phyloP scores from a whole-genome alignment of 768 basidiomycete species.

The Boletus pseudopeckii region DNA sequence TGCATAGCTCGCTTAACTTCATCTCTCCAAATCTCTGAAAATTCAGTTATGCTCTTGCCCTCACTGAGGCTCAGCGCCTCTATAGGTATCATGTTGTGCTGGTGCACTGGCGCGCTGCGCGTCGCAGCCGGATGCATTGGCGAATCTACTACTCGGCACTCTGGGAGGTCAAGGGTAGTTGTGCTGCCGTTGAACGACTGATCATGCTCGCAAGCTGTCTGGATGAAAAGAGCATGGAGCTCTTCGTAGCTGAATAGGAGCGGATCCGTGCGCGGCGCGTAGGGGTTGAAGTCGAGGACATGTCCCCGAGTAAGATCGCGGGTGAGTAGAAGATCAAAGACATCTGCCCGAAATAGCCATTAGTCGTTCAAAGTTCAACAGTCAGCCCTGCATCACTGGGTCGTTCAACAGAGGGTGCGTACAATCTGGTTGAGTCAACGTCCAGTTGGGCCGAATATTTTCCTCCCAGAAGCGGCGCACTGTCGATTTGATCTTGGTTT shows the following conservation, averaged over 20 bases:
- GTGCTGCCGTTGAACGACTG: not conserved
- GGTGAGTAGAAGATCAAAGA: slow-evolving; percentile 84
- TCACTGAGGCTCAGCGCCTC: slow-evolving; percentile 80
- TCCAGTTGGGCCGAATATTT: slow-evolving; percentile 61
- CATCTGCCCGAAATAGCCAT: slow-evolving; percentile 41
- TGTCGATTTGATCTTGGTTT: slow-evolving; percentile 46
- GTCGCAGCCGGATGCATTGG: slow-evolving; percentile 64
- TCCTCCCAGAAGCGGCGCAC: slow-evolving; percentile 65
- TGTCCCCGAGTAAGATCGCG: slow-evolving; percentile 74
- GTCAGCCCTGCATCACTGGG: not conserved
- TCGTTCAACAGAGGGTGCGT: slow-evolving; percentile 24
- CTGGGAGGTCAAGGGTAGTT: slow-evolving; percentile 28
- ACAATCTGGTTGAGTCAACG: slow-evolving; percentile 59
- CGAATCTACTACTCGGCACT: slow-evolving; percentile 70
- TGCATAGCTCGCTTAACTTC: slow-evolving; percentile 40
- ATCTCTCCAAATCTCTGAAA: slow-evolving; percentile 63
- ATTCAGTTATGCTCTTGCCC: slow-evolving; percentile 69
- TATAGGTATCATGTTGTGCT: slow-evolving; percentile 89
- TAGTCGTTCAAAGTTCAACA: not conserved
- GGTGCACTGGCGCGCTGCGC: slow-evolving; percentile 67
- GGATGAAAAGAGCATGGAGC: slow-evolving; percentile 42
- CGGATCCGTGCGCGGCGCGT: slow-evolving; percentile 79
- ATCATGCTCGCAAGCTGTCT: slow-evolving; percentile 1
- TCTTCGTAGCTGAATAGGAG: slow-evolving; percentile 84
- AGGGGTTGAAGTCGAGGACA: slow-evolving; percentile 91